Evolutionary conservation across 148 eudicot genomes (phyloP).

Genomic region (Rhododendron griersonianum): DNA sequence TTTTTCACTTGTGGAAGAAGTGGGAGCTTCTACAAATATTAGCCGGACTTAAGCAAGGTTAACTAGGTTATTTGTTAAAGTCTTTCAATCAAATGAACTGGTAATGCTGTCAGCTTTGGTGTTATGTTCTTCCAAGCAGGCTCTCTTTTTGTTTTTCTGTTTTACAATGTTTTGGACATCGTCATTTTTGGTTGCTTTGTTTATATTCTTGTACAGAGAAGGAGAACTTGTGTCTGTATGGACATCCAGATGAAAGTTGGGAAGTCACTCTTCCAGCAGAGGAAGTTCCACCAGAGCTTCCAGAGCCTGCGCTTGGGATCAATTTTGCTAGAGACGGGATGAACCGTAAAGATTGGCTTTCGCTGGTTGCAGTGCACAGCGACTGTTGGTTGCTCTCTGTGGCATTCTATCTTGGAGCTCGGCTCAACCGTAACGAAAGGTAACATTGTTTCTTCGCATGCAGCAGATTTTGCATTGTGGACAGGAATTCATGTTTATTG

Average conservation of each 20-base stretch:
- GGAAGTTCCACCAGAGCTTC: slow-evolving; percentile 95
- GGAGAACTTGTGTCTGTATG: slow-evolving; percentile 86
- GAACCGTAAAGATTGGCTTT: slow-evolving; percentile 82
- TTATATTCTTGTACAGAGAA: slow-evolving; percentile 40
- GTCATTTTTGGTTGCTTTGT: not conserved
- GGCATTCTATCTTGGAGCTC: slow-evolving; percentile 84
- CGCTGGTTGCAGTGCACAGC: slow-evolving; percentile 79
- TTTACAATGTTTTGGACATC: not conserved
- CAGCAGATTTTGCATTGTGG: not conserved
- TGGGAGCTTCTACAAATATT: not conserved
- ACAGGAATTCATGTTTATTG: not conserved
- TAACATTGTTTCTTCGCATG: slow-evolving; percentile 12
- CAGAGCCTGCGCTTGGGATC: slow-evolving; percentile 93
- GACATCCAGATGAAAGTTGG: slow-evolving; percentile 73
- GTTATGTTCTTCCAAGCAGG: not conserved
- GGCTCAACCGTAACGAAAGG: slow-evolving; percentile 74
- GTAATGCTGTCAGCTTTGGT: not conserved
- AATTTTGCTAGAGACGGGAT: slow-evolving; percentile 93
- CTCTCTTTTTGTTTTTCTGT: not conserved
- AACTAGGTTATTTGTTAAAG: not conserved
- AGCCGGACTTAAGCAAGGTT: not conserved
- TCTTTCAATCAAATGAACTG: not conserved
- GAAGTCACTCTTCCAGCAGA: slow-evolving; percentile 88
- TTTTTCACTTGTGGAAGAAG: not conserved
- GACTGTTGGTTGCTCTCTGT: slow-evolving; percentile 92